Percentiles rank a stretch among this genome's conserved stretches.
Evolutionary conservation across 2,329 filamentous ascomycete genomes (phyloP).

Genomic region (Beauveria bassiana): DNA sequence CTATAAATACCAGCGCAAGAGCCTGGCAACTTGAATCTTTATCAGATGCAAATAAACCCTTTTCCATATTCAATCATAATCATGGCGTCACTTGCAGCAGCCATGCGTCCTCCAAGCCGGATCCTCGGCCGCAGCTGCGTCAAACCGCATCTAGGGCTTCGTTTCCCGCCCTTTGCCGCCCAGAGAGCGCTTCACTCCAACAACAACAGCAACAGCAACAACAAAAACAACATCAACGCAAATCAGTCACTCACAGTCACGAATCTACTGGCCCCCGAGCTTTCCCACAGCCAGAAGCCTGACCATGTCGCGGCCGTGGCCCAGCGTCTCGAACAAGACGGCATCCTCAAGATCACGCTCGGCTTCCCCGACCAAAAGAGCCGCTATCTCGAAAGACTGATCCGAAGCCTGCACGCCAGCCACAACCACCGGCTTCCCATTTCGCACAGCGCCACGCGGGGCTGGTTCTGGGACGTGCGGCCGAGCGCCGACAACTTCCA

Average conservation of each 20-base stretch:
- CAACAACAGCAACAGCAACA: neutral
- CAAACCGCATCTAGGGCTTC: neutral
- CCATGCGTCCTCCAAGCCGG: neutral
- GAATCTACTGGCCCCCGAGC: neutral
- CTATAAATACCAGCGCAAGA: neutral
- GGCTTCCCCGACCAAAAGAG: constrained; percentile 26
- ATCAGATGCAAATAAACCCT: neutral
- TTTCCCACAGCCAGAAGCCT: neutral
- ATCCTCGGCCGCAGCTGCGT: neutral
- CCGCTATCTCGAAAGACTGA: constrained; percentile 26
- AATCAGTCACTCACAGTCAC: neutral
- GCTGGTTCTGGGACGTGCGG: constrained; percentile 38
- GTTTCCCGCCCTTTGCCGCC: neutral
- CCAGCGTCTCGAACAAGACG: constrained; percentile 10
- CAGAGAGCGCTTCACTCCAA: neutral
- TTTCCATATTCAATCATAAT: neutral
- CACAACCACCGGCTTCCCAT: constrained; percentile 31
- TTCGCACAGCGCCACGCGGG: constrained; percentile 30
- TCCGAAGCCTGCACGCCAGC: constrained; percentile 24
- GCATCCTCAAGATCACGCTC: constrained; percentile 29
- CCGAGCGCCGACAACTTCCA: constrained; percentile 23
- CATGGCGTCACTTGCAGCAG: neutral
- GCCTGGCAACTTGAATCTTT: neutral
- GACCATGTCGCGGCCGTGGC: constrained; percentile 1
- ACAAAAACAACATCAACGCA: too few species aligned